A percentile compares a stretch with the other conserved stretches of the same genome.
phyloP scores from a whole-genome alignment of 1,139 yeast species.

The Sugiyamaella neomexicana region DNA sequence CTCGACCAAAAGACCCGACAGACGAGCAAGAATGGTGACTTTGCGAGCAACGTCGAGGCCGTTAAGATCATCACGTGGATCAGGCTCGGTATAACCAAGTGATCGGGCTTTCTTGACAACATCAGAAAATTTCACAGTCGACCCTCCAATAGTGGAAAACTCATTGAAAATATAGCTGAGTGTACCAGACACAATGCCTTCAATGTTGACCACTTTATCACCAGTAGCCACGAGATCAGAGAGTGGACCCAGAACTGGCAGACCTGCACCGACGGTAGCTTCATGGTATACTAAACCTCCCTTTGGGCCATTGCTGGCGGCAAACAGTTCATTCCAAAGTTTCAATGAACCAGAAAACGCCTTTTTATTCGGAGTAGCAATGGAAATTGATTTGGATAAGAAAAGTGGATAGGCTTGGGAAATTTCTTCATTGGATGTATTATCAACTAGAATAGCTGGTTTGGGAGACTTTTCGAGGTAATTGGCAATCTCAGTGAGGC shows the following conservation, averaged over 20 bases:
- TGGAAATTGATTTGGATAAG: conserved; percentile 74
- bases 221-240: conserved; percentile 89
- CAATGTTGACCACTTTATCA: conserved; percentile 84
- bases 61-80: conserved; percentile 96
- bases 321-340: conserved; percentile 76
- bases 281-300: conserved; percentile 93
- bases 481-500: conserved; percentile 57
- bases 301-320: conserved; percentile 47
- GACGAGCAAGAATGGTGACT: conserved; percentile 91
- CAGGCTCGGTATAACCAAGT: conserved; percentile 97
- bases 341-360: conserved; percentile 83
- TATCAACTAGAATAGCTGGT: conserved; percentile 87
- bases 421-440: conserved; percentile 79
- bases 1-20: conserved; percentile 80
- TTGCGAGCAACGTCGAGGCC: conserved; percentile 98
- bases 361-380: conserved; percentile 98
- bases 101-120: conserved; percentile 84
- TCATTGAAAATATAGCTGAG: conserved; percentile 95
- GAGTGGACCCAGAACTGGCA: conserved; percentile 87
- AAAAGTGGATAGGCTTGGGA: conserved; percentile 78
- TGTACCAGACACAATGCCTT: conserved; percentile 96
- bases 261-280: conserved; percentile 99
- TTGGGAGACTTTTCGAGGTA: conserved; percentile 64
- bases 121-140: conserved; percentile 76
- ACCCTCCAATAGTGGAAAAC: conserved; percentile 66